Base-by-base conservation (phyloP, 192 early-diverging fungal genomes). In the Podila epigama region DNA sequence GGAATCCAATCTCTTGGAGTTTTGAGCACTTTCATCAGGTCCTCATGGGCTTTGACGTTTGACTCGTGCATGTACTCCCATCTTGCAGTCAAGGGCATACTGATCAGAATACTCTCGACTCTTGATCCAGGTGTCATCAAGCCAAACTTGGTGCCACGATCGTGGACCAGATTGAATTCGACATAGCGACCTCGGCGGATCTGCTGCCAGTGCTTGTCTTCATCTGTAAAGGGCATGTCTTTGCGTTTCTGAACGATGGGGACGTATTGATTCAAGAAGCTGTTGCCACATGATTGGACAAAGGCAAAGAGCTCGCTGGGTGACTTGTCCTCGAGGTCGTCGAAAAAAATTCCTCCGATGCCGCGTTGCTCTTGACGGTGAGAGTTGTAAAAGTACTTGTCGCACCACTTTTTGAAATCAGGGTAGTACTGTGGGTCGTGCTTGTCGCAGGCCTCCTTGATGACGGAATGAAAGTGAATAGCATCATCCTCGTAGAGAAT, bases 131-230 rank as follows among this genome's bases (percentile, higher is more conserved):
- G 97, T n/a, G 97, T 99, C 70, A 92, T 88, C 40, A 99, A 82
- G 12, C 97, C 97, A 84, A 98, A 99, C 84, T 99, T 99, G 36
- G 97, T 99, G 28, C 97, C 97, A 50, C 97, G 90, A 81, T 99
- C 97, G 67, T 94, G 89, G n/a, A 98, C 92, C 70, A 99, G 81
- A 72, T 99, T 99, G 81, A 99, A 99, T 70, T 99, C 97, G 25
- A 95, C 96, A 82, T 99, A 99, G 29, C 95, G 87, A 8, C 97
- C 97, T 32, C 97, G 89, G 55, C 97, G 89, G 35, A 99, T 65
- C 70, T 97, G 93, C 82, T 99, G 97, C 97, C 97, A 99, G 48
- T 84, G 56, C 81, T 93, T 97, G 81, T 93, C 84, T 15, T 89
- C 87, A 18, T 85, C 69, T 18, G 92, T 89, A 67, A 88, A 98